Percentiles rank a stretch among this genome's conserved stretches.
Evolutionary conservation across 306 rosid genomes (phyloP).

Genomic region (Cicer cuneatum): DNA sequence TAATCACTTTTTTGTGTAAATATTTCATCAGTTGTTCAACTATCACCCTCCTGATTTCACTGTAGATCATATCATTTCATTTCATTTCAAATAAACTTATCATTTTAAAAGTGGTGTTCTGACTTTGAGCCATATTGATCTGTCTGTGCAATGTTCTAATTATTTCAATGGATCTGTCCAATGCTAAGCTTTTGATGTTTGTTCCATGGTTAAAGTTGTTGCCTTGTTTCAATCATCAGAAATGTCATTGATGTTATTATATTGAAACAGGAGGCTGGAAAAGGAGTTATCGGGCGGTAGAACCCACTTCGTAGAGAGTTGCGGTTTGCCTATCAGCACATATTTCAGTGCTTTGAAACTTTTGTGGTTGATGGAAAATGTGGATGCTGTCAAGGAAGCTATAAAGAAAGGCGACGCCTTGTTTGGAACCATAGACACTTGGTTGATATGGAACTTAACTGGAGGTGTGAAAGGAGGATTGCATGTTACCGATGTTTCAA

Average conservation of each 20-base stretch:
- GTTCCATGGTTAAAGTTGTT: constrained; percentile 11
- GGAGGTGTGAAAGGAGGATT: constrained; percentile 77
- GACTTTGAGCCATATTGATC: background rate
- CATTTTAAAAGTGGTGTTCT: constrained; percentile 5
- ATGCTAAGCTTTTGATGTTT: background rate
- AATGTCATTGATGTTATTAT: constrained; percentile 9
- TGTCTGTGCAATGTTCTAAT: constrained; percentile 29
- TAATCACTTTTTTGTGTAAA: background rate
- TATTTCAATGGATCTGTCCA: background rate
- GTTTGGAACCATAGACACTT: constrained; percentile 88
- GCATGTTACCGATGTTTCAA: constrained; percentile 86
- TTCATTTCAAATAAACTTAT: background rate
- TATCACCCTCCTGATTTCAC: background rate
- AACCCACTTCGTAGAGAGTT: constrained; percentile 70
- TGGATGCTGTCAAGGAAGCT: constrained; percentile 62
- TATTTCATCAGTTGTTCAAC: background rate
- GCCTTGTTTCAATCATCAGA: background rate
- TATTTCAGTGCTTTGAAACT: constrained; percentile 86
- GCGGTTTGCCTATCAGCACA: constrained; percentile 90
- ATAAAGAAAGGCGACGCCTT: constrained; percentile 73
- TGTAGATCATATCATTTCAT: constrained; percentile 18
- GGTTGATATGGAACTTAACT: constrained; percentile 91
- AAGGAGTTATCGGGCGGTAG: constrained; percentile 78
- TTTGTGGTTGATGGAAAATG: constrained; percentile 87
- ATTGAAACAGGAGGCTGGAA: constrained; percentile 70